Base-by-base conservation (phyloP, 2,329 filamentous ascomycete species). In the Magnaporthiopsis poae region DNA sequence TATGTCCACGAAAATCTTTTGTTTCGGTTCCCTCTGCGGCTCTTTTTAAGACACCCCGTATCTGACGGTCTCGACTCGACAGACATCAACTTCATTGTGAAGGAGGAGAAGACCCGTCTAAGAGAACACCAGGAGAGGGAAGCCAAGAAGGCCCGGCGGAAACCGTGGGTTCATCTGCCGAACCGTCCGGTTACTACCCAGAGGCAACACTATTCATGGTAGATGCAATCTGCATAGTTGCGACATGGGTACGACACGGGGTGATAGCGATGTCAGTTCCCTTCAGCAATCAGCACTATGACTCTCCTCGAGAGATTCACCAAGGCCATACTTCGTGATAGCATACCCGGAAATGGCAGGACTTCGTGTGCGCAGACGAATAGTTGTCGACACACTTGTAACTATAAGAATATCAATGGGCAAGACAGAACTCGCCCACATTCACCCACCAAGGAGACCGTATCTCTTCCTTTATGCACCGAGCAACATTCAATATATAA, bases 191-290 rank as follows among this genome's bases (percentile, higher is more conserved):
- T 99, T 66, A 88, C 89, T 69, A 88, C 88, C 52, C 93, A 97
- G 80, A 86, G 90, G 72, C 94, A 92, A 74, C 96, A 95, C 77
- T 96, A 96, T 78, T 87, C 90, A 68, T 99, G 94, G 94, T 98
- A 88, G 71, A 73, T 15, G 8, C 25, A 56, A 25, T 7, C 9
- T 21, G 21, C 8, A 25, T 3, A 2, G 21, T 25, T 25, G 46
- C 21, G 21, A 56, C 8, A 11, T 25, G 2, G 7, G 15, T 7
- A 46, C 8, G 13, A 4, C 33, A 15, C 35, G 11, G 8, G 25
- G 2, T 25, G 60, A 31, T 29, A 29, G 5, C 60, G 13, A 27
- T 61, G 27, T 29, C 25, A 27, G 27, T 25, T 31, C 11, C 9
- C 2, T 1, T 9, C 7, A n/a, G 21, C 7, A 56, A n/a, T 18